A percentile compares a stretch with the other conserved stretches of the same genome.
These are phyloP conservation scores for Sambucus nigra DNA, from an alignment of 129 eudicot species.

Conservation along the genomic window DNA sequence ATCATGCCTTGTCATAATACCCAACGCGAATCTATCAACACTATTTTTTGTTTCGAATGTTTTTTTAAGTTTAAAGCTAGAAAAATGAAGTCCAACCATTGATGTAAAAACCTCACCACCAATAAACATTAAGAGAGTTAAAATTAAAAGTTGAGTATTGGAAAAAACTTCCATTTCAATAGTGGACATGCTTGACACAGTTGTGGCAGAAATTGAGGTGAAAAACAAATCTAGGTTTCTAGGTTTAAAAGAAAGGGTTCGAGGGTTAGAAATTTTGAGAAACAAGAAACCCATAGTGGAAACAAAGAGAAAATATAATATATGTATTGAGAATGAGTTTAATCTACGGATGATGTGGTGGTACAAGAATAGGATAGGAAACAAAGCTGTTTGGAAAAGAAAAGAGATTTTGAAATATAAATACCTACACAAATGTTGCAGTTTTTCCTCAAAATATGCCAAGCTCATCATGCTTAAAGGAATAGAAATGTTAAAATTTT, in stretches of 20 bases:
- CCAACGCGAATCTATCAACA: constrained; percentile 8
- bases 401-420: too few species aligned
- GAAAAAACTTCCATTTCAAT: constrained; percentile 56
- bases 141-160: constrained; percentile 31
- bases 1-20: constrained; percentile 7
- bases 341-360: too few species aligned
- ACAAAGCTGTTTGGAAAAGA: too few species aligned
- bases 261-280: constrained; percentile 32
- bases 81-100: constrained; percentile 30
- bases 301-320: too few species aligned
- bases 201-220: constrained; percentile 51
- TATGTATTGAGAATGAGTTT: too few species aligned
- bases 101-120: constrained; percentile 47
- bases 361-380: too few species aligned
- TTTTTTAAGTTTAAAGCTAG: not conserved
- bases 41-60: constrained; percentile 1
- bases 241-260: constrained; percentile 24
- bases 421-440: too few species aligned
- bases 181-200: constrained; percentile 51
- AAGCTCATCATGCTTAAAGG: too few species aligned
- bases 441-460: too few species aligned
- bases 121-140: constrained; percentile 32
- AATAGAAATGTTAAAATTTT: too few species aligned
- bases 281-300: constrained; percentile 48
- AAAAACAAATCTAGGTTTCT: constrained; percentile 31